These are phyloP conservation scores for Fagus crenata DNA, from an alignment of 306 rosid species.

Conservation along the genomic window DNA sequence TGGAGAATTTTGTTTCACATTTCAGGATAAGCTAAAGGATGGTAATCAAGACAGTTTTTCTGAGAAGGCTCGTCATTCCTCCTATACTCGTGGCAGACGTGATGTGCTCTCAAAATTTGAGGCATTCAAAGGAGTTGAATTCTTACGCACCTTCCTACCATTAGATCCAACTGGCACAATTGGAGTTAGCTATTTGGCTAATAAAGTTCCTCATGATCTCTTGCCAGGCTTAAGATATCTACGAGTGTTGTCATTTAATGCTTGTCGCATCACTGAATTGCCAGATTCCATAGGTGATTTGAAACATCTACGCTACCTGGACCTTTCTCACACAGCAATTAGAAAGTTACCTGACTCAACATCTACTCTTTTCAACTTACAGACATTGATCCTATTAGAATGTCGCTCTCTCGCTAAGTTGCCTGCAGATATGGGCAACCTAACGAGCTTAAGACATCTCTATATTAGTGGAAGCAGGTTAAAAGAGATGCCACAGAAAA, in stretches of 20 bases:
- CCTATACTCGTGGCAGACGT: conserved; percentile 29
- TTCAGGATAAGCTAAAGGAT: conserved; percentile 15
- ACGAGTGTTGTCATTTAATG: conserved; percentile 34
- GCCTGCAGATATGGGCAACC: conserved; percentile 30
- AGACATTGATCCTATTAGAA: conserved; percentile 30
- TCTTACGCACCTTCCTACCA: conserved; percentile 38
- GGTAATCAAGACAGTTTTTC: conserved; percentile 5
- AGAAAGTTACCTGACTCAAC: conserved; percentile 29
- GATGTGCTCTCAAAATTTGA: conserved; percentile 32
- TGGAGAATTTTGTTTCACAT: conserved; percentile 35
- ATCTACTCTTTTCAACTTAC: conserved; percentile 32
- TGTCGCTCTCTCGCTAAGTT: conserved; percentile 31
- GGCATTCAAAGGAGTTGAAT: conserved; percentile 21
- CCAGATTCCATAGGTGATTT: conserved; percentile 30
- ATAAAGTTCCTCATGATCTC: conserved; percentile 29
- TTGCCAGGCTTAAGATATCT: conserved; percentile 27
- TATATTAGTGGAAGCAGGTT: conserved; percentile 29
- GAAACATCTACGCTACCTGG: conserved; percentile 33
- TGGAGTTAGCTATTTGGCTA: conserved; percentile 36
- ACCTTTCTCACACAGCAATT: conserved; percentile 37
- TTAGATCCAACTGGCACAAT: conserved; percentile 32
- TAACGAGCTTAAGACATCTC: conserved; percentile 25
- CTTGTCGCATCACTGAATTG: conserved; percentile 33
- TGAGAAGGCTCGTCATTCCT: conserved; percentile 39
- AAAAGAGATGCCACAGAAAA: conserved; percentile 36